Evolutionary conservation across 305 asterid species (phyloP).

Genomic region (Fraxinus latifolia): DNA sequence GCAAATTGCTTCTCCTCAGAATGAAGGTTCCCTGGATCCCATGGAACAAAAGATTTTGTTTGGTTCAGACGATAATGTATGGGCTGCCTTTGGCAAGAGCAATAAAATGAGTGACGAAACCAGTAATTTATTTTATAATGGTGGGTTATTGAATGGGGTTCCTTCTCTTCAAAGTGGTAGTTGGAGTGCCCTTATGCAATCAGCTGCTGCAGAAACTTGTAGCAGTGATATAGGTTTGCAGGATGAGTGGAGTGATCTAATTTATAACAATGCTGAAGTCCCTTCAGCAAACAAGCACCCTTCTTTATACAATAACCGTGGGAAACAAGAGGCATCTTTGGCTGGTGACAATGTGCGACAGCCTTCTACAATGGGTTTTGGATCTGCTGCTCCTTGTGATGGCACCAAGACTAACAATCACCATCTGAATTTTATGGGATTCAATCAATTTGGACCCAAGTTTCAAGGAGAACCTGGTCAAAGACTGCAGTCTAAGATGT

Average conservation of each 20-base stretch:
- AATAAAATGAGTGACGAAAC: conserved; percentile 46
- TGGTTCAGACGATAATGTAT: conserved; percentile 83
- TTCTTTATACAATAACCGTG: conserved; percentile 32
- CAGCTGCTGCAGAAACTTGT: conserved; percentile 83
- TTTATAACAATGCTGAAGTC: conserved; percentile 38
- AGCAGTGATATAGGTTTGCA: conserved; percentile 52
- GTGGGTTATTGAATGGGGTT: conserved; percentile 41
- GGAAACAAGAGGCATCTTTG: conserved; percentile 36
- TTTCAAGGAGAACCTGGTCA: conserved; percentile 41
- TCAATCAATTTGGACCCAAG: conserved; percentile 42
- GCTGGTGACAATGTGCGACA: conserved; percentile 31
- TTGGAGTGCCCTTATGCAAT: conserved; percentile 93
- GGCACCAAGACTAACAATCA: conserved; percentile 27
- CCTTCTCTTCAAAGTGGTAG: conserved; percentile 73
- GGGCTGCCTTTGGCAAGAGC: conserved; percentile 70
- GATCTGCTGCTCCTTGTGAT: conserved; percentile 33
- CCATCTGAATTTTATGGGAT: conserved; percentile 24
- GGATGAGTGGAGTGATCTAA: conserved; percentile 68
- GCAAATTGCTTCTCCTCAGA: conserved; percentile 38
- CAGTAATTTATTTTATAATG: conserved; percentile 46
- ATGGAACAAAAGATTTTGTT: conserved; percentile 78
- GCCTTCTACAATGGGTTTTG: conserved; percentile 39
- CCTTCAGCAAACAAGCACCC: conserved; percentile 43
- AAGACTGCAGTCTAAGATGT: conserved; percentile 35
- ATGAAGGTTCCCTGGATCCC: conserved; percentile 73